Evolutionary conservation across 495 filamentous ascomycete genomes (phyloP).

Genomic region (Neurospora intermedia): DNA sequence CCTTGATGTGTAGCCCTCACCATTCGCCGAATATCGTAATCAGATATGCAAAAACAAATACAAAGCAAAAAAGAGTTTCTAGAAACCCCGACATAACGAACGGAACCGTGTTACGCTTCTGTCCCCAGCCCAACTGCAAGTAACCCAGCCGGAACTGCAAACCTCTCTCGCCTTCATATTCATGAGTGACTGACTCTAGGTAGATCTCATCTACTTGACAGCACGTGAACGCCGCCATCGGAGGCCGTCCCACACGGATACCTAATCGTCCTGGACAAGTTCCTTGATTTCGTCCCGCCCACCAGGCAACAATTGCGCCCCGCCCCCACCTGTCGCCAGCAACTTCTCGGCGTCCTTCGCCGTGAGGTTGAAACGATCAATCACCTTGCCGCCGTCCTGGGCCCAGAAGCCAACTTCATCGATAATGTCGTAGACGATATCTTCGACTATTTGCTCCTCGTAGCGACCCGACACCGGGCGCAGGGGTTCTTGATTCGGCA

Average conservation of each 20-base stretch:
- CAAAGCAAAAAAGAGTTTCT: background rate
- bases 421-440: conserved; percentile 80
- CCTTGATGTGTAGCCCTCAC: background rate
- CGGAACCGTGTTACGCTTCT: background rate
- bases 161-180: background rate
- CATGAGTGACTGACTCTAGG: background rate
- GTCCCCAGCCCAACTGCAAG: background rate
- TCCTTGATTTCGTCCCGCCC: conserved; percentile 49
- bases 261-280: conserved; percentile 52
- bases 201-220: background rate
- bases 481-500: conserved; percentile 15
- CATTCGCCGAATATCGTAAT: background rate
- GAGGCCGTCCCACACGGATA: background rate
- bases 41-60: background rate
- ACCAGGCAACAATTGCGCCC: conserved; percentile 25
- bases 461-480: conserved; percentile 67
- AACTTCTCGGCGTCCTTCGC: conserved; percentile 24
- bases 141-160: background rate
- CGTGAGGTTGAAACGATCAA: conserved; percentile 20
- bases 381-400: conserved; percentile 47
- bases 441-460: conserved; percentile 91
- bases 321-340: conserved; percentile 24
- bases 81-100: background rate
- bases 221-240: background rate
- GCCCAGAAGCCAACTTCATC: conserved; percentile 82